A percentile compares a stretch with the other conserved stretches of the same genome.
These are phyloP conservation scores for Exserohilum turcica DNA, from an alignment of 2,329 filamentous ascomycete species.

Conservation along the genomic window DNA sequence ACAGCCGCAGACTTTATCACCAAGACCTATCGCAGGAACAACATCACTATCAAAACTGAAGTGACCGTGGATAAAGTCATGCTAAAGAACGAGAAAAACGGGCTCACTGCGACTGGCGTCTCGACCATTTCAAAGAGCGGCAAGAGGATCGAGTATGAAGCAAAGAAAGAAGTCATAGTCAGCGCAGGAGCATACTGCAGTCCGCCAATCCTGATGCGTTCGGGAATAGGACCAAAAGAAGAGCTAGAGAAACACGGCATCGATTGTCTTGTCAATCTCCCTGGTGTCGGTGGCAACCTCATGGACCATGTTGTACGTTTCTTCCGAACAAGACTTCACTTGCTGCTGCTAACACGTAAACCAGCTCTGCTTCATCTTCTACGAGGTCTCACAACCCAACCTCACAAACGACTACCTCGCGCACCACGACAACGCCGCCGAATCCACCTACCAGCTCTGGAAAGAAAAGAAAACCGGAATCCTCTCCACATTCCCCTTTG, in stretches of 20 bases:
- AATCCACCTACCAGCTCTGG: constrained; percentile 60
- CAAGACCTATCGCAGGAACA: constrained; percentile 47
- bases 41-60: constrained; percentile 43
- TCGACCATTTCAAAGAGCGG: constrained; percentile 51
- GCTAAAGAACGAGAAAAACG: constrained; percentile 46
- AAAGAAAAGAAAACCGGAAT: constrained; percentile 63
- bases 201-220: constrained; percentile 53
- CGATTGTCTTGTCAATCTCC: constrained; percentile 58
- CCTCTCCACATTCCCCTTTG: constrained; percentile 67
- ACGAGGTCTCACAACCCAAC: constrained; percentile 62
- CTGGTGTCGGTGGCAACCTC: constrained; percentile 68
- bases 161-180: constrained; percentile 42
- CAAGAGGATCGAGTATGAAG: constrained; percentile 41
- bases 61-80: constrained; percentile 53
- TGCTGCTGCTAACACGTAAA: constrained; percentile 19
- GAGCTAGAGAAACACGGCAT: constrained; percentile 62
- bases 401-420: constrained; percentile 62
- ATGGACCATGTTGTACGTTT: constrained; percentile 65
- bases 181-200: constrained; percentile 43
- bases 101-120: constrained; percentile 55
- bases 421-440: constrained; percentile 59
- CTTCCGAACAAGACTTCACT: constrained; percentile 48
- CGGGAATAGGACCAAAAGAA: constrained; percentile 62
- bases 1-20: constrained; percentile 48
- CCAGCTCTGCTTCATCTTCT: constrained; percentile 61